Percentiles rank a stretch among this genome's conserved stretches.
These are phyloP conservation scores for Lentinula edodes DNA, from an alignment of 768 basidiomycete genomes.

Conservation along the genomic window DNA sequence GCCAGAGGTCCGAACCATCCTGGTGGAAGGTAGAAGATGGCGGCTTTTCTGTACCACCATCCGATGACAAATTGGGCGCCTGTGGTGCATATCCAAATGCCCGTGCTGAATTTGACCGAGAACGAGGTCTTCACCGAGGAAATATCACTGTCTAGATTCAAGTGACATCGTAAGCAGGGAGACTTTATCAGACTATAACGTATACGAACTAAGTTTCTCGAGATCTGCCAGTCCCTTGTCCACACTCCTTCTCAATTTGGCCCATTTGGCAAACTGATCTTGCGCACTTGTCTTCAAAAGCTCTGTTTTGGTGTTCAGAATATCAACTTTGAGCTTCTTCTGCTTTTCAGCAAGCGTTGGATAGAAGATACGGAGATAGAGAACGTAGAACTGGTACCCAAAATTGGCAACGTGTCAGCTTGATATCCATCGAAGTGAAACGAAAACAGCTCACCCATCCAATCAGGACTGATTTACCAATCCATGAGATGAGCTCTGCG, in stretches of 20 bases:
- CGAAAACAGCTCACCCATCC: conserved; percentile 56
- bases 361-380: conserved; percentile 66
- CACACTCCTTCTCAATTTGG: conserved; percentile 81
- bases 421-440: background rate
- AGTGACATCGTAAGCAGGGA: background rate
- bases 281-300: conserved; percentile 88
- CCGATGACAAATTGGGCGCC: conserved; percentile 80
- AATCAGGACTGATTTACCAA: conserved; percentile 79
- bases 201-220: conserved; percentile 80
- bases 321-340: conserved; percentile 68
- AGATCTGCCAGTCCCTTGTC: conserved; percentile 91
- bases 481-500: conserved; percentile 82
- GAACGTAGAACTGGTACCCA: conserved; percentile 56
- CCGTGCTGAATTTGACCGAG: conserved; percentile 62
- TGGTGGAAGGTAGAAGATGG: conserved; percentile 89
- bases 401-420: background rate
- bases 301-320: conserved; percentile 78
- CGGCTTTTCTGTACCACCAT: conserved; percentile 87
- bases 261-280: conserved; percentile 99
- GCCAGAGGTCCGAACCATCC: conserved; percentile 87
- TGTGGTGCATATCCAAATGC: conserved; percentile 82
- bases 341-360: conserved; percentile 52
- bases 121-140: conserved; percentile 56
- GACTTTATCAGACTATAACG: background rate
- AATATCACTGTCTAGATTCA: conserved; percentile 58